phyloP scores from a whole-genome alignment of 495 filamentous ascomycete species.

The Patellaria atrata region DNA sequence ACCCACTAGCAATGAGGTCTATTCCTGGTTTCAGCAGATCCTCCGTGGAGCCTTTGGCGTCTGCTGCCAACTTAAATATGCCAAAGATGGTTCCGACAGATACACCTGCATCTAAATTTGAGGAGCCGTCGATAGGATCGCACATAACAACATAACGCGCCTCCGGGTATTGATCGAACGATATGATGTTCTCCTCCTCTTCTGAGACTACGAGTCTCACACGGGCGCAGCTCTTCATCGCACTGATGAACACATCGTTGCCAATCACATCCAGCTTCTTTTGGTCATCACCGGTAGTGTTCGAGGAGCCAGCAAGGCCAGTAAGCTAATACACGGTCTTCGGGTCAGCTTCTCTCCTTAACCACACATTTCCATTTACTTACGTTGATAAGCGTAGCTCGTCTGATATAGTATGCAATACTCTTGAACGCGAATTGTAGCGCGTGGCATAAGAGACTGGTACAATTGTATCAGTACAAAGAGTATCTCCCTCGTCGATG shows the following conservation, averaged over 20 bases:
- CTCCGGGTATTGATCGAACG: slow-evolving; percentile 61
- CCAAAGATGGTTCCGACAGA: slow-evolving; percentile 97
- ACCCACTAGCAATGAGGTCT: slow-evolving; percentile 82
- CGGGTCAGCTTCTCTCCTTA: slow-evolving; percentile 3
- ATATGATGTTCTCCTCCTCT: slow-evolving; percentile 84
- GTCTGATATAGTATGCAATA: slow-evolving; percentile 97
- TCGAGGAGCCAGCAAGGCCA: slow-evolving; percentile 86
- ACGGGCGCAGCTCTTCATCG: slow-evolving; percentile 84
- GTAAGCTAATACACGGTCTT: slow-evolving; percentile 39
- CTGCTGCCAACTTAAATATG: slow-evolving; percentile 71
- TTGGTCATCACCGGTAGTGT: slow-evolving; percentile 92
- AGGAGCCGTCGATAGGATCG: slow-evolving; percentile 95
- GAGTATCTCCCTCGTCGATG: background rate
- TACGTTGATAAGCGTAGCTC: slow-evolving; percentile 86
- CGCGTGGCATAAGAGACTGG: slow-evolving; percentile 84
- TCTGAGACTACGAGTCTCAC: slow-evolving; percentile 86
- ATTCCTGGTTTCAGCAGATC: slow-evolving; percentile 80
- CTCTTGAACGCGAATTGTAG: slow-evolving; percentile 99
- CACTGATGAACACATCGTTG: slow-evolving; percentile 90
- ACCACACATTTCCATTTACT: slow-evolving; percentile 7
- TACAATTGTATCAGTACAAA: too few relatives aligned
- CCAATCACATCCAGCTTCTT: slow-evolving; percentile 99
- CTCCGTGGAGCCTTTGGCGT: slow-evolving; percentile 56
- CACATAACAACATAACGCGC: slow-evolving; percentile 93
- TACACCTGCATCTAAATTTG: slow-evolving; percentile 94